Evolutionary conservation across 2,329 filamentous ascomycete species (phyloP).

Genomic region (Sclerotinia glacialis): DNA sequence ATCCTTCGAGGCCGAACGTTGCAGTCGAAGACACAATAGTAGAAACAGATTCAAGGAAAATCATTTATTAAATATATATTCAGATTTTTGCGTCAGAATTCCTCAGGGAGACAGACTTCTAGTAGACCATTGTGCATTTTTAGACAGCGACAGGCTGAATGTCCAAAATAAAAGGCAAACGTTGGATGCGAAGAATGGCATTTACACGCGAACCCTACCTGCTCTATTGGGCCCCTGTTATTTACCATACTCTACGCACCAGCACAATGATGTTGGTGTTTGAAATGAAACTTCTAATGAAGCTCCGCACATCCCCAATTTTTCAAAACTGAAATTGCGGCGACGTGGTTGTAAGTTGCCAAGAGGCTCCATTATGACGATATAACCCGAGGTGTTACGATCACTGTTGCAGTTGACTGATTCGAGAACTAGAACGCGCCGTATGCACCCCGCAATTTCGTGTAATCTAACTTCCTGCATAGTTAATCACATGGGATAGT

Average conservation of each 20-base stretch:
- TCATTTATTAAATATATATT: not conserved
- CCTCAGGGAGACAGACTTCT: not conserved
- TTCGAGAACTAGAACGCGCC: not conserved
- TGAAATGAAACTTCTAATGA: not conserved
- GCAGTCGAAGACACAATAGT: not conserved
- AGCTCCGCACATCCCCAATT: not conserved
- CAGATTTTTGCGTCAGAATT: not conserved
- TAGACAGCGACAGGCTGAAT: slow-evolving; percentile 1
- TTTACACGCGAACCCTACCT: not conserved
- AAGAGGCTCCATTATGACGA: not conserved
- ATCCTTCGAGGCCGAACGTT: not conserved
- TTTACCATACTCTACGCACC: not conserved
- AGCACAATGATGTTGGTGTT: not conserved
- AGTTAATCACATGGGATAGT: slow-evolving; percentile 2
- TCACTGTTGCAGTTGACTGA: not conserved
- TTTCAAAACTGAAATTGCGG: not conserved
- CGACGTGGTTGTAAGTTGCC: not conserved
- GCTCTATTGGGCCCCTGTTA: not conserved
- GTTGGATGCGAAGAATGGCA: not conserved
- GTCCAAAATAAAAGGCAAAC: not conserved
- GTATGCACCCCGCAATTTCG: slow-evolving; percentile 18
- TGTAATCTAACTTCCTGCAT: not conserved
- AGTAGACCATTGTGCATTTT: not conserved
- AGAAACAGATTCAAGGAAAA: not conserved
- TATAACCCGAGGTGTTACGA: not conserved